These are phyloP conservation scores for Nakazawaea anatomiae DNA, from an alignment of 805 yeast genomes.

Conservation along the genomic window DNA sequence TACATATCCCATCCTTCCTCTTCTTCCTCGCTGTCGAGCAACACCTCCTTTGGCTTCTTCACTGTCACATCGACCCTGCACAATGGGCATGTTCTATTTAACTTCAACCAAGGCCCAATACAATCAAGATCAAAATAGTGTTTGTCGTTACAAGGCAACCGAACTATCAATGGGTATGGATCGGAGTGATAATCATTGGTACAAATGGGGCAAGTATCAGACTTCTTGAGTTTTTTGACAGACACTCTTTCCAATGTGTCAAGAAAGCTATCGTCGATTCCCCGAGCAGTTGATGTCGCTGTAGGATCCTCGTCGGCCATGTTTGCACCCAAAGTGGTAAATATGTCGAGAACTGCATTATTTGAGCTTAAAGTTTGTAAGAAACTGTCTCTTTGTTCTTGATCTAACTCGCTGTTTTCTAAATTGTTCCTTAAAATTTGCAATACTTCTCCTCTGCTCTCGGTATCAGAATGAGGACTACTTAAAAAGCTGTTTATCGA, in stretches of 20 bases:
- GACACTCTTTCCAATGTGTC: slow-evolving; percentile 75
- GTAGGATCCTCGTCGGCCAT: not conserved
- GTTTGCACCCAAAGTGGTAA: not conserved
- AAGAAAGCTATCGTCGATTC: slow-evolving; percentile 63
- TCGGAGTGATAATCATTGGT: slow-evolving; percentile 67
- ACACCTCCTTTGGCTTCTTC: slow-evolving; percentile 32
- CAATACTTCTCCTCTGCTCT: not conserved
- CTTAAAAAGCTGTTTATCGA: slow-evolving; percentile 2
- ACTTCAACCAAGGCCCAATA: slow-evolving; percentile 80
- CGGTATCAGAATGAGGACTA: not conserved
- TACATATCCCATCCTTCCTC: slow-evolving; percentile 76
- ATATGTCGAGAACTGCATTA: slow-evolving; percentile 1
- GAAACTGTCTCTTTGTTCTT: not conserved
- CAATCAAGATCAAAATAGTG: slow-evolving; percentile 89
- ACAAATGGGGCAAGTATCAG: slow-evolving; percentile 81
- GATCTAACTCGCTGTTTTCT: slow-evolving; percentile 3
- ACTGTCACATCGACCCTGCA: slow-evolving; percentile 70
- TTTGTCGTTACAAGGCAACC: slow-evolving; percentile 57
- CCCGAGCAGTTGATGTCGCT: slow-evolving; percentile 23
- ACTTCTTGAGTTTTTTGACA: slow-evolving; percentile 31
- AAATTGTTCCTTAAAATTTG: slow-evolving; percentile 1
- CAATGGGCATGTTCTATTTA: slow-evolving; percentile 75
- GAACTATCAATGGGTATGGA: slow-evolving; percentile 72
- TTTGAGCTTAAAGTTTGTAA: not conserved
- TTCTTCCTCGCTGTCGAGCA: slow-evolving; percentile 46